Evolutionary conservation across 2,329 filamentous ascomycete genomes (phyloP).

Genomic region (Aureobasidium mangrovei): DNA sequence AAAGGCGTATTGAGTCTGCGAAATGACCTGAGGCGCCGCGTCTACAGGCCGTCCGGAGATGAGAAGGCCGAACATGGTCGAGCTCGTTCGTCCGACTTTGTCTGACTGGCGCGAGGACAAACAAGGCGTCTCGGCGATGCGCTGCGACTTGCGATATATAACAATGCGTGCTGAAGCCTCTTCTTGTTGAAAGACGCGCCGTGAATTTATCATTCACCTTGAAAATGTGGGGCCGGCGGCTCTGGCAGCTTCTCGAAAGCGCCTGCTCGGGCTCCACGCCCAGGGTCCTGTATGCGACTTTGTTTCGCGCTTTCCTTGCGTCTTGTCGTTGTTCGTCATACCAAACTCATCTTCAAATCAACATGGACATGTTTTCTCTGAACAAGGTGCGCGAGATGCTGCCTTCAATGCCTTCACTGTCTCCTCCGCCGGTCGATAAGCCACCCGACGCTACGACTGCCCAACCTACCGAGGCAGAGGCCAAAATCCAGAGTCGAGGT

Average conservation of each 20-base stretch:
- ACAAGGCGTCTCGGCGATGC: too few relatives aligned
- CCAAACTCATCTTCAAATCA: neutral
- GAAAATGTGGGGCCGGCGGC: constrained; percentile 6
- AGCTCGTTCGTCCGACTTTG: neutral
- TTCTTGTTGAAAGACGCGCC: neutral
- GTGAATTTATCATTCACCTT: neutral
- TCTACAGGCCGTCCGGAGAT: constrained; percentile 53
- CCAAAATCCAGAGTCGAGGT: neutral
- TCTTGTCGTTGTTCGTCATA: neutral
- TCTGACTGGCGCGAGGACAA: neutral
- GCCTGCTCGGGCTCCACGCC: neutral
- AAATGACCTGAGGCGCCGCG: constrained; percentile 46
- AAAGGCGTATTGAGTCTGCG: constrained; percentile 56
- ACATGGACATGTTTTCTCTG: constrained; percentile 26
- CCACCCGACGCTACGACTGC: constrained; percentile 18
- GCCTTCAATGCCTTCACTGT: constrained; percentile 22
- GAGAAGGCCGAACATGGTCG: constrained; percentile 52
- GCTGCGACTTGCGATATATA: too few relatives aligned
- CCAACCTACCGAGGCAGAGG: constrained; percentile 1
- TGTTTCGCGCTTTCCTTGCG: neutral
- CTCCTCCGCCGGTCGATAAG: constrained; percentile 10
- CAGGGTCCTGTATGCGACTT: constrained; percentile 3
- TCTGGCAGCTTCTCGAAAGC: constrained; percentile 6
- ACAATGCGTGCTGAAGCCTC: neutral
- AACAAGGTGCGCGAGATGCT: constrained; percentile 24